phyloP scores from a whole-genome alignment of 352 stramenopile genomes.

The Pythium brassicae region DNA sequence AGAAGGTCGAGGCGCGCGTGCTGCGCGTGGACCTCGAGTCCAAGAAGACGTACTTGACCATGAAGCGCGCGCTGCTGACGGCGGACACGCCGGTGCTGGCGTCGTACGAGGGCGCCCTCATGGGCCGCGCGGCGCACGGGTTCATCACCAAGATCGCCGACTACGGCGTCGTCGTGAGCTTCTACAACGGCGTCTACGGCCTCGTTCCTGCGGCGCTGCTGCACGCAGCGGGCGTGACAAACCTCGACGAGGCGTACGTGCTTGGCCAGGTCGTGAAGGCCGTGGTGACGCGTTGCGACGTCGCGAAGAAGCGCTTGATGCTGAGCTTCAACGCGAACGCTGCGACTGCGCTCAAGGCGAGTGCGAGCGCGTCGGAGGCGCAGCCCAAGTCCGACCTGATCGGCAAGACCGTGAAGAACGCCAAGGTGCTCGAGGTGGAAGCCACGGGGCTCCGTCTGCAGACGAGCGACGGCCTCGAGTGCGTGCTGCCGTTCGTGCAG shows the following conservation, averaged over 20 bases:
- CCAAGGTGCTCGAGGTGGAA: constrained; percentile 71
- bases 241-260: constrained; percentile 82
- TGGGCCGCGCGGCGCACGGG: constrained; percentile 75
- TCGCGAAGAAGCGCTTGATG: constrained; percentile 79
- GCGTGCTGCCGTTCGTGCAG: constrained; percentile 75
- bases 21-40: constrained; percentile 79
- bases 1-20: constrained; percentile 74
- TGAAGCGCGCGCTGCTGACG: constrained; percentile 80
- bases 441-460: constrained; percentile 65
- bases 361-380: not conserved
- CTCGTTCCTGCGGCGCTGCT: constrained; percentile 87
- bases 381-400: constrained; percentile 34
- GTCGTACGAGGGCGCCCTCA: constrained; percentile 65
- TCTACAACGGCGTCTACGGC: constrained; percentile 95
- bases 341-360: constrained; percentile 7
- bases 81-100: constrained; percentile 77
- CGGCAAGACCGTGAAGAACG: constrained; percentile 47
- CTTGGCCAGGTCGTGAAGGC: constrained; percentile 85
- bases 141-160: constrained; percentile 94
- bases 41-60: constrained; percentile 92
- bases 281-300: constrained; percentile 68
- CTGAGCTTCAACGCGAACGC: constrained; percentile 75
- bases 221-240: constrained; percentile 72
- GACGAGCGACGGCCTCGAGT: constrained; percentile 68
- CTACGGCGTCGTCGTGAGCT: constrained; percentile 92